Evolutionary conservation across 1,284 basidiomycete species (phyloP).

Genomic region (Ganoderma lingzhi): DNA sequence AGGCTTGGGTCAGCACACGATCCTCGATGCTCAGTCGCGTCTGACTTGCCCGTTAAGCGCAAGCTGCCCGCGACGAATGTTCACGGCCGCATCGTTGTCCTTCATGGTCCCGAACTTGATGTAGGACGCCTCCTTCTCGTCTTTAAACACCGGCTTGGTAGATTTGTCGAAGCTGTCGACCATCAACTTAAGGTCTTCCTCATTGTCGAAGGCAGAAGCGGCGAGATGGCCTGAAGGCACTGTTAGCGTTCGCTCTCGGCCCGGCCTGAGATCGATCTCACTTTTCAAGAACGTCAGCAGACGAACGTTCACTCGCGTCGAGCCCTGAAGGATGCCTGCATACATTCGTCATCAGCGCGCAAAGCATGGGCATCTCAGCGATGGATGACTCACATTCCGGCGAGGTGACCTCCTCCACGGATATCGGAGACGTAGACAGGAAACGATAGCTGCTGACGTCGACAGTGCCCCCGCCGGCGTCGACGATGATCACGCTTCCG

Average conservation of each 20-base stretch:
- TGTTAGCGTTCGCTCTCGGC: background rate
- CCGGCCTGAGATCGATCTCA: constrained; percentile 16
- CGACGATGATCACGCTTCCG: constrained; percentile 60
- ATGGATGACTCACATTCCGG: constrained; percentile 48
- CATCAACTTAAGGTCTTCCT: constrained; percentile 47
- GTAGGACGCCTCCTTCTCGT: constrained; percentile 44
- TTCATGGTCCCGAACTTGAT: constrained; percentile 51
- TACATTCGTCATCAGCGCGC: no score
- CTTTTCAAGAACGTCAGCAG: constrained; percentile 43
- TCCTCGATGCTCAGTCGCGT: background rate
- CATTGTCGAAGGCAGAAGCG: constrained; percentile 44
- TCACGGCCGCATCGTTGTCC: constrained; percentile 45
- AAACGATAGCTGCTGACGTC: constrained; percentile 60
- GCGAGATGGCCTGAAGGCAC: constrained; percentile 42
- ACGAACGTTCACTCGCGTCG: constrained; percentile 37
- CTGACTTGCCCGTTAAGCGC: constrained; percentile 46
- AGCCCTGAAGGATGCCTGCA: constrained; percentile 39
- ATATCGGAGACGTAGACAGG: constrained; percentile 30
- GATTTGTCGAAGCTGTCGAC: constrained; percentile 48
- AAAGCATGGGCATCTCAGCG: background rate
- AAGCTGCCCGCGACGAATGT: constrained; percentile 52
- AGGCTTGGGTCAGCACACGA: background rate
- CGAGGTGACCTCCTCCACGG: constrained; percentile 49
- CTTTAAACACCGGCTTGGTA: constrained; percentile 51
- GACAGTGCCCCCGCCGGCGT: constrained; percentile 65